A percentile compares a stretch with the other conserved stretches of the same genome.
Evolutionary conservation across 2,329 filamentous ascomycete genomes (phyloP).

Genomic region (Clonostachys solani): DNA sequence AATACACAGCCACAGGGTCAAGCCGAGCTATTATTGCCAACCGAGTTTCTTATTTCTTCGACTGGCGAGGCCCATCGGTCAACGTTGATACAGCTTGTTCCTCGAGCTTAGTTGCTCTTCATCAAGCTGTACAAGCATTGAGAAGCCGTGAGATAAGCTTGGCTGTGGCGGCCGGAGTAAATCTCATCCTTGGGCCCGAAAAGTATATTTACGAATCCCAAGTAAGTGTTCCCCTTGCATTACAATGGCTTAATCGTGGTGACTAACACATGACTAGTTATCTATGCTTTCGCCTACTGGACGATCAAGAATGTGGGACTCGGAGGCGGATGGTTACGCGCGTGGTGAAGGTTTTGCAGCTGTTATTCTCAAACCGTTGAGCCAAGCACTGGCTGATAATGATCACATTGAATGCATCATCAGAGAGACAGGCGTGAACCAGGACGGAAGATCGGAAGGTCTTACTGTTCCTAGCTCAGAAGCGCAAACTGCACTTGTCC

Average conservation of each 20-base stretch:
- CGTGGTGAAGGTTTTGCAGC: conserved; percentile 55
- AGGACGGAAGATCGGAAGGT: conserved; percentile 47
- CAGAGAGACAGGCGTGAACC: conserved; percentile 43
- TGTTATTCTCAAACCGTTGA: conserved; percentile 52
- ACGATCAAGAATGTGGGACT: conserved; percentile 26
- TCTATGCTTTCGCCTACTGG: conserved; percentile 17
- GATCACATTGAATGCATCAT: conserved; percentile 48
- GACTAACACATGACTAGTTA: too few relatives aligned
- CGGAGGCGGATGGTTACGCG: conserved; percentile 42
- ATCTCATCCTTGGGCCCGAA: conserved; percentile 6
- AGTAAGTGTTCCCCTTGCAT: too few relatives aligned
- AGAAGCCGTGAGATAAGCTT: conserved; percentile 17
- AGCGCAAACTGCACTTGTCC: conserved; percentile 38
- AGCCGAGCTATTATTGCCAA: conserved; percentile 41
- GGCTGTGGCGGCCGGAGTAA: not conserved
- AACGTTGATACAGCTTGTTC: conserved; percentile 47
- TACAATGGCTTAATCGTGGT: too few relatives aligned
- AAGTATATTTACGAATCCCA: conserved; percentile 11
- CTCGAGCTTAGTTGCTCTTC: conserved; percentile 40
- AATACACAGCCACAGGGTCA: conserved; percentile 1
- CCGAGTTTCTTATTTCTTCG: conserved; percentile 47
- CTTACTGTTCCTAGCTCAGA: conserved; percentile 50
- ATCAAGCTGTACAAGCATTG: conserved; percentile 41
- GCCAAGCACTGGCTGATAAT: conserved; percentile 47
- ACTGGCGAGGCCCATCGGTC: conserved; percentile 45